Base-by-base conservation (phyloP, 2,329 filamentous ascomycete species). In the Sporothrix protearum region DNA sequence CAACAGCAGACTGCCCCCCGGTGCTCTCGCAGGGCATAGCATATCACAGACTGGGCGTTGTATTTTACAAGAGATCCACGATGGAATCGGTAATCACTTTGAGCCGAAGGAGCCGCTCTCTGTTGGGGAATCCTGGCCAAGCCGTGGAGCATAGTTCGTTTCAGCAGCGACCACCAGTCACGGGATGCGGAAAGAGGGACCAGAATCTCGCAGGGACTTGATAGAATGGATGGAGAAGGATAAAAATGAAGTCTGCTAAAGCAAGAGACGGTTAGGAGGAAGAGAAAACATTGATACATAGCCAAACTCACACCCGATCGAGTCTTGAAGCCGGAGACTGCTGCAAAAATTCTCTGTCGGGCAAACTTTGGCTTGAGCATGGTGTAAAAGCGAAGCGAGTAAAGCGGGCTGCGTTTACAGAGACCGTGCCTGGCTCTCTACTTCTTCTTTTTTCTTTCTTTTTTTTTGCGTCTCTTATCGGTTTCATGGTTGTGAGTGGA, bases 111-210 rank as follows among this genome's bases (percentile, higher is more conserved):
- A 63, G 22, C 36, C 61, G 61, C 39, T 16, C 25, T 22, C 22
- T 47, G 39, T 19, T 30, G 61, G n/a, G 45, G 16, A 47, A 51
- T 9, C n/a, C 49, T n/a, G 16, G 49, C 2, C 42, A 19, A 10
- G 19, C 42, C 16, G 30, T 59, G 30, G 55, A 16, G 28, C 7
- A 25, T 12, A 19, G 33, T 51, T 67, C 45, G 28, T 67, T 59
- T 45, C 51, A 47, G 68, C 53, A 70, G 68, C 68, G n/a, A 28
- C 39, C 68, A 70, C 9, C 42, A 42, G 55, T 63, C 55, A 70
- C 68, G 68, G 68, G 68, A 70, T 10, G 12, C 25, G 53, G 33
- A 16, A n/a, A 59, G 39, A 28, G 22, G 22, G 33, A 67, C 28
- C 25, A 16, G 28, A 33, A 47, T 7, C 22, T 66, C 22, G 22